Percentiles rank a stretch among this genome's conserved stretches.
Conservation (phyloP, 2,329 filamentous ascomycete genomes). For the Shiraia bambusicola region DNA sequence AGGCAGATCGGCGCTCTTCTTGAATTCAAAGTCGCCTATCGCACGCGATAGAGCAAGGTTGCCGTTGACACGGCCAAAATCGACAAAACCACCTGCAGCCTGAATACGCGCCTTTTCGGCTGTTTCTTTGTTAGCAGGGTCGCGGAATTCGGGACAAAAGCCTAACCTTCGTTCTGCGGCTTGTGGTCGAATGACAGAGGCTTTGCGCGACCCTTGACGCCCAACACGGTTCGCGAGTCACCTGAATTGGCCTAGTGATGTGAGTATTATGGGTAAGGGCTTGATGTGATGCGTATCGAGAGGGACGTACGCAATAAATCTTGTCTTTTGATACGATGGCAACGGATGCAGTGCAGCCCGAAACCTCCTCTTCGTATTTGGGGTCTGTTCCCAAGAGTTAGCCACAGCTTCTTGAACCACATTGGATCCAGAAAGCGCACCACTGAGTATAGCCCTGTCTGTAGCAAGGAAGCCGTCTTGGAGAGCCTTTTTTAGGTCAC, state of each 20-base stretch:
- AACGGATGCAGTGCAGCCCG: slow-evolving; percentile 94
- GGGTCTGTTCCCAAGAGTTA: slow-evolving; percentile 66
- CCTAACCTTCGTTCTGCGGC: slow-evolving; percentile 89
- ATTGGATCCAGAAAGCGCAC: no score
- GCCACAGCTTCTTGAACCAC: slow-evolving; percentile 17
- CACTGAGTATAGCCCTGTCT: slow-evolving; percentile 91
- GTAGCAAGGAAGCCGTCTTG: slow-evolving; percentile 97
- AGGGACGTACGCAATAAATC: slow-evolving; percentile 84
- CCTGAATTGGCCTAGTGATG: slow-evolving; percentile 81
- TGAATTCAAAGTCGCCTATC: slow-evolving; percentile 99
- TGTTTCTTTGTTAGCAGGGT: slow-evolving; percentile 46
- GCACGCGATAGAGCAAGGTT: slow-evolving; percentile 95
- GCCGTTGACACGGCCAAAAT: slow-evolving; percentile 97
- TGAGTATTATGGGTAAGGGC: slow-evolving; percentile 20
- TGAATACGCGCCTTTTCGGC: slow-evolving; percentile 95
- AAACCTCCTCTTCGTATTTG: slow-evolving; percentile 96
- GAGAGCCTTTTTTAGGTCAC: slow-evolving; percentile 90
- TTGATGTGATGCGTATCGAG: background rate
- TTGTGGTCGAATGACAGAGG: slow-evolving; percentile 99
- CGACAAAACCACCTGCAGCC: slow-evolving; percentile 94
- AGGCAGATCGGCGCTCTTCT: slow-evolving; percentile 94
- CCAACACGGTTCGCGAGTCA: slow-evolving; percentile 91
- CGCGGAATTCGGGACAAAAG: background rate
- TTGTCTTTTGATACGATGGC: slow-evolving; percentile 85
- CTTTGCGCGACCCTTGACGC: slow-evolving; percentile 95